Evolutionary conservation across 257 asterid genomes (phyloP), one percentile per base, ranked within the genome.

Genomic region (Nemophila menziesii): DNA sequence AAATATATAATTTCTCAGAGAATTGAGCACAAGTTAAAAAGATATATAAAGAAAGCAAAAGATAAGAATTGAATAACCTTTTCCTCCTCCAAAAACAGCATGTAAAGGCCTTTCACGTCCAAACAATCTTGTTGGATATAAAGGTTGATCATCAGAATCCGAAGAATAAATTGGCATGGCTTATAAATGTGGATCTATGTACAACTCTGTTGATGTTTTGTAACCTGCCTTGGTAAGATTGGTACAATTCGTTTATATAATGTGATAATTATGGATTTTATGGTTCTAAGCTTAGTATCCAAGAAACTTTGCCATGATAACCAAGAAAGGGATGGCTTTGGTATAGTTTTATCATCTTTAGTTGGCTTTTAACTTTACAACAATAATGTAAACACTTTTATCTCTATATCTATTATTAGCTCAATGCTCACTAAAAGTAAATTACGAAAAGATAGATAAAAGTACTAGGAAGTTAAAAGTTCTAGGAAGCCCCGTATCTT

Each of bases 41-140:
- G 11, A 11, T 0, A 0, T 3, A 4, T 10, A 15, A n/a, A 19
- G 11, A 15, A 34, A 33, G 5, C 23, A 4, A 22, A 20, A 16
- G 11, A 11, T 57, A 48, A 22, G 34, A 14, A 42, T n/a, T n/a
- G 13, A 37, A 43, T 46, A 42, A 76, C 94, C 86, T 72, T 44
- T 74, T 48, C 94, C 93, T 11, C 87, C 86, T 43, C 94, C 93
- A 39, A 82, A 70, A 54, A 74, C 16, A 20, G 69, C 46, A 44
- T 73, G 92, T 64, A 79, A 29, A 23, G 82, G 53, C 55, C 55
- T 86, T 21, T 68, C 65, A 18, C 63, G 74, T 20, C 83, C 81
- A 54, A 73, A 73, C 39, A 69, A 61, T 52, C 75, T 64, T 52
- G 29, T 53, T 0, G 70, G 68, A 48, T 55, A 4, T 22, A 57